Evolutionary conservation across 148 eudicot species (phyloP), one percentile per base, ranked within the genome.

Genomic region (Selenicereus undatus): DNA sequence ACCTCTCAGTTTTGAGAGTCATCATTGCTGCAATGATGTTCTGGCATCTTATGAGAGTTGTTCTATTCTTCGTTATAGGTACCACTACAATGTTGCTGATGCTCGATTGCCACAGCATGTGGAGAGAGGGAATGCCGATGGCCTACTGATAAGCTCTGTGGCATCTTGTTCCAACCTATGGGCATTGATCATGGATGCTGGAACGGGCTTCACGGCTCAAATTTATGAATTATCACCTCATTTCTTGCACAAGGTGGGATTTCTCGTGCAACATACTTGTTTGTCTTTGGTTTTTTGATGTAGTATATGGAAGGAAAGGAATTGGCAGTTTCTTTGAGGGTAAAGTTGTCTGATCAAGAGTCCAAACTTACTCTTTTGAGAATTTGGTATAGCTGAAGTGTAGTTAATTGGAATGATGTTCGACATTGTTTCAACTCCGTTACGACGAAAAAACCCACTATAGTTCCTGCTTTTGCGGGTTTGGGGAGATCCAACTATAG

Each of bases 151-250:
- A 74, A 92, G 94, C 87, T 89, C 89, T 64, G 93, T 94, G 76
- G 82, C 98, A 80, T 94, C 98, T 65, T 92, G 92, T 86, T 85
- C 94, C 80, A 92, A 89, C 76, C 81, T 94, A 64, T 94, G 98
- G 98, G 98, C 97, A 51, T 85, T 94, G 76, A 92, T 94, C 62
- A 94, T 94, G 98, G 98, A 94, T 89, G 97, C 94, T 81, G 97
- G 98, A 73, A 94, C 97, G 70, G 91, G 90, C 77, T 92, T 91
- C 71, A 72, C 88, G 17, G 81, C 78, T 82, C 98, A 94, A 88
- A 92, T 94, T 65, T 92, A 91, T 80, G 94, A 94, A 87, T 60
- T 92, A 27, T 94, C 98, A 77, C 88, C 93, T 76, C 85, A 86
- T 68, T 94, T 94, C 84, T 88, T 94, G 85, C 93, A 91, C 79